phyloP scores from a whole-genome alignment of 192 early-diverging fungal species.

The Tieghemiomyces parasiticus region DNA sequence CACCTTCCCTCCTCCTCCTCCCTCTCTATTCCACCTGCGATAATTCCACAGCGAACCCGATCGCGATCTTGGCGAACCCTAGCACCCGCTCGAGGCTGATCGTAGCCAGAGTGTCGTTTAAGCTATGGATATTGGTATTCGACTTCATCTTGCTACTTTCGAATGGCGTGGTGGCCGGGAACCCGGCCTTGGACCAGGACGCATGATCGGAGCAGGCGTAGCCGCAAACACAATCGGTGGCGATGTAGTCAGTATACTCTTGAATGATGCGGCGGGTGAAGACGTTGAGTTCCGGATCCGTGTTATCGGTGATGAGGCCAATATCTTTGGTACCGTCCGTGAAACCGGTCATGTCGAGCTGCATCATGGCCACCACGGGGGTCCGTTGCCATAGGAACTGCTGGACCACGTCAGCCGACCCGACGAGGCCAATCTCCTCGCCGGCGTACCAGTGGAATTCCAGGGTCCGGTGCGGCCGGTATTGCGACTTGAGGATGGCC shows the following conservation, averaged over 20 bases:
- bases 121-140: constrained; percentile 63
- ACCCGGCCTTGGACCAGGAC: constrained; percentile 68
- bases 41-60: constrained; percentile 70
- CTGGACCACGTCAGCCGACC: constrained; percentile 61
- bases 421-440: constrained; percentile 80
- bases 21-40: too few relatives aligned
- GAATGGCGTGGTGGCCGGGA: constrained; percentile 60
- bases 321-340: constrained; percentile 41
- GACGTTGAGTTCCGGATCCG: constrained; percentile 27
- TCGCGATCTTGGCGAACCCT: constrained; percentile 59
- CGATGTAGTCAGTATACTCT: constrained; percentile 17
- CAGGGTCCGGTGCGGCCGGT: constrained; percentile 52
- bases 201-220: constrained; percentile 71
- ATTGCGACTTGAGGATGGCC: constrained; percentile 37
- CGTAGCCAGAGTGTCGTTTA: constrained; percentile 45
- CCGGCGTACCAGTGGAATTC: constrained; percentile 88
- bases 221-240: constrained; percentile 16
- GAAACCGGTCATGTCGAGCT: constrained; percentile 89
- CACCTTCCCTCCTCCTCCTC: too few relatives aligned
- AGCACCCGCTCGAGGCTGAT: constrained; percentile 67
- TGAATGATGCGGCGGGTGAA: constrained; percentile 13
- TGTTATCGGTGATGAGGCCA: constrained; percentile 68
- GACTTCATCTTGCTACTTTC: constrained; percentile 43
- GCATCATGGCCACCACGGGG: constrained; percentile 60
- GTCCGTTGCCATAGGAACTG: constrained; percentile 36